Percentiles rank a stretch among this genome's conserved stretches.
Conservation (phyloP, 345 rosid genomes). For the Brassica rapa region DNA sequence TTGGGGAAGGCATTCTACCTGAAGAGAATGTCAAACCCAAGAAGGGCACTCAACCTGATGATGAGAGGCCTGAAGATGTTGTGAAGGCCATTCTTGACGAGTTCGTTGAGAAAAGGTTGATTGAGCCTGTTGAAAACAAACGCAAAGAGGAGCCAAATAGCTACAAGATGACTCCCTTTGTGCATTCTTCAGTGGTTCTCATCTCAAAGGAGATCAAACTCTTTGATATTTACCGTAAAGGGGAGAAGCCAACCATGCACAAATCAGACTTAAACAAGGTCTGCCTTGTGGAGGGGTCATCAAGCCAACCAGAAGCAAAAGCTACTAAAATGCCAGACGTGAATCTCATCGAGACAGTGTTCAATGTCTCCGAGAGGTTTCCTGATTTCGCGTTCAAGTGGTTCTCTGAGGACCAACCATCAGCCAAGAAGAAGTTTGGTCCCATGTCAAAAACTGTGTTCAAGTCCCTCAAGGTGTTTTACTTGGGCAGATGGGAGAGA, state of each 20-base stretch:
- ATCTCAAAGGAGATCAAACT: conserved; percentile 32
- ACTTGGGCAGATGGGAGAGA: conserved; percentile 54
- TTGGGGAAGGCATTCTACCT: neutral
- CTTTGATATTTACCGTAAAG: conserved; percentile 18
- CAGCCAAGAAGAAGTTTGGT: neutral
- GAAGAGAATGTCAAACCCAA: too few relatives aligned
- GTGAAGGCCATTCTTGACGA: neutral
- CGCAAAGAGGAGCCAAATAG: neutral
- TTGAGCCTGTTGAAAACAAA: neutral
- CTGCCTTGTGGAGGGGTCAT: conserved; percentile 46
- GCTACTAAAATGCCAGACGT: neutral
- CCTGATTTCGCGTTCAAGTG: conserved; percentile 44
- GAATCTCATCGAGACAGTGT: conserved; percentile 33
- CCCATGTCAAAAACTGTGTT: neutral
- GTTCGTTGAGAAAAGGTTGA: neutral
- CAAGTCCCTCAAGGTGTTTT: conserved; percentile 38
- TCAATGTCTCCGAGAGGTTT: conserved; percentile 51
- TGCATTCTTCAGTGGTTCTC: conserved; percentile 45
- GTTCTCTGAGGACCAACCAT: conserved; percentile 28
- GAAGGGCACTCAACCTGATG: too few relatives aligned
- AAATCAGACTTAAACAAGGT: conserved; percentile 29
- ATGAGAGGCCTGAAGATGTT: neutral
- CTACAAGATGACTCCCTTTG: conserved; percentile 31
- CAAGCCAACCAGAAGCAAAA: conserved; percentile 5
- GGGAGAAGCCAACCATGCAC: conserved; percentile 29